Conservation (phyloP, 148 eudicot species). For the Arbutus unedo region DNA sequence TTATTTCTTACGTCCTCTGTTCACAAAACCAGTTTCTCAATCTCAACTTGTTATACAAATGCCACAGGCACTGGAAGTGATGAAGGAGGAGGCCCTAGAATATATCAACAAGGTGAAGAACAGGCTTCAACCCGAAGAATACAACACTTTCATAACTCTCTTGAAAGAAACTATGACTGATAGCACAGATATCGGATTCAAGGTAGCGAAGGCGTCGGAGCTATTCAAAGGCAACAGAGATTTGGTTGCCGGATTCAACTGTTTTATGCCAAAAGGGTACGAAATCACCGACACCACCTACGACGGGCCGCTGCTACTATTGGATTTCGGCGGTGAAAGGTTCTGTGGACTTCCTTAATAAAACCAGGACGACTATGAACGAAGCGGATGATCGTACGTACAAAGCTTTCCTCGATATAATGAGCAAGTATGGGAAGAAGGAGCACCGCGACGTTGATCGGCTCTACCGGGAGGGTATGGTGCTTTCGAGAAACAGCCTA, state of each 20-base stretch:
- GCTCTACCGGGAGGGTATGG: neutral
- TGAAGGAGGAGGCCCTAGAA: neutral
- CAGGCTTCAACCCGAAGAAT: neutral
- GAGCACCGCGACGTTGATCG: neutral
- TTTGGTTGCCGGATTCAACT: neutral
- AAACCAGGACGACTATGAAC: neutral
- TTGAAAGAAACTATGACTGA: neutral
- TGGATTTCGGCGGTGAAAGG: neutral
- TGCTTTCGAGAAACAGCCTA: neutral
- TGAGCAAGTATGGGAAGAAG: neutral
- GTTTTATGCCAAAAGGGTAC: neutral
- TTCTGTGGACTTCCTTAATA: neutral
- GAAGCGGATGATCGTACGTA: neutral
- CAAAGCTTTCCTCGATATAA: neutral
- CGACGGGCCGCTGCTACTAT: neutral
- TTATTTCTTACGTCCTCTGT: too few species aligned
- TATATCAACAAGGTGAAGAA: neutral
- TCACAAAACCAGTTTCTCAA: too few species aligned
- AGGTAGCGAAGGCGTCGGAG: neutral
- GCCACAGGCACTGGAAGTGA: neutral
- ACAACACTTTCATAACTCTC: neutral
- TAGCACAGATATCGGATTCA: neutral
- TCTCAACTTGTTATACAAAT: neutral
- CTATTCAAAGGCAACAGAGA: neutral
- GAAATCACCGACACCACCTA: neutral